A percentile compares a stretch with the other conserved stretches of the same genome.
These are phyloP conservation scores for Catharanthus roseus DNA, from an alignment of 257 asterid species.

Conservation along the genomic window DNA sequence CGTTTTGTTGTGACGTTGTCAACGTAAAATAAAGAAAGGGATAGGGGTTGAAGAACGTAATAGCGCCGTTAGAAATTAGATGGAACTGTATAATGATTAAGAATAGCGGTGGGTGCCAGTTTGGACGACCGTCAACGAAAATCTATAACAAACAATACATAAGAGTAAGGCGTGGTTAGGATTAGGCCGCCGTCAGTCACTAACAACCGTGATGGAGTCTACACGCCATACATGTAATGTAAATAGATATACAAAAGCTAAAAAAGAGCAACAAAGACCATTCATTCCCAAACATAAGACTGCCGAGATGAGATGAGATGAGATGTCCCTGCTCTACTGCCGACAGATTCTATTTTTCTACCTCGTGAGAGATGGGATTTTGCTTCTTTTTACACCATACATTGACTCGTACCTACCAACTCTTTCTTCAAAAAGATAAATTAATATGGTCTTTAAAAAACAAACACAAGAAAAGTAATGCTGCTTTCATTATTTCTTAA, in stretches of 20 bases:
- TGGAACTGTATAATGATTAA: conserved; percentile 19
- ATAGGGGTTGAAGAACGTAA: background rate
- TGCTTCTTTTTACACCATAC: conserved; percentile 13
- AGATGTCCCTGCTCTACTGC: conserved; percentile 21
- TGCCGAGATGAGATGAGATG: conserved; percentile 39
- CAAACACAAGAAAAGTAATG: too few species aligned
- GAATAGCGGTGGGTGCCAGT: conserved; percentile 6
- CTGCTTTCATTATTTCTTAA: too few species aligned
- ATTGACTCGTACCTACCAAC: conserved; percentile 17
- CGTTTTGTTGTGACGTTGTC: background rate
- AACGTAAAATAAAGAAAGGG: background rate
- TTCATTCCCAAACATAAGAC: conserved; percentile 21
- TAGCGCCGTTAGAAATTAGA: conserved; percentile 32
- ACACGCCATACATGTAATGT: conserved; percentile 5
- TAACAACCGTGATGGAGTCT: conserved; percentile 21
- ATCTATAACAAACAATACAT: background rate
- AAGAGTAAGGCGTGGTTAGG: conserved; percentile 6
- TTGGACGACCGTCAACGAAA: conserved; percentile 28
- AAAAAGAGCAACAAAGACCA: background rate
- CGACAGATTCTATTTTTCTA: conserved; percentile 26
- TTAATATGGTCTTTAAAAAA: too few species aligned
- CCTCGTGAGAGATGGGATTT: background rate
- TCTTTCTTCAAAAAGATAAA: background rate
- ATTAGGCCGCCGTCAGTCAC: conserved; percentile 30
- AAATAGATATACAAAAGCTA: background rate